A percentile compares a stretch with the other conserved stretches of the same genome.
phyloP scores from a whole-genome alignment of 2,329 filamentous ascomycete genomes.

The Didymellaceae sp. region DNA sequence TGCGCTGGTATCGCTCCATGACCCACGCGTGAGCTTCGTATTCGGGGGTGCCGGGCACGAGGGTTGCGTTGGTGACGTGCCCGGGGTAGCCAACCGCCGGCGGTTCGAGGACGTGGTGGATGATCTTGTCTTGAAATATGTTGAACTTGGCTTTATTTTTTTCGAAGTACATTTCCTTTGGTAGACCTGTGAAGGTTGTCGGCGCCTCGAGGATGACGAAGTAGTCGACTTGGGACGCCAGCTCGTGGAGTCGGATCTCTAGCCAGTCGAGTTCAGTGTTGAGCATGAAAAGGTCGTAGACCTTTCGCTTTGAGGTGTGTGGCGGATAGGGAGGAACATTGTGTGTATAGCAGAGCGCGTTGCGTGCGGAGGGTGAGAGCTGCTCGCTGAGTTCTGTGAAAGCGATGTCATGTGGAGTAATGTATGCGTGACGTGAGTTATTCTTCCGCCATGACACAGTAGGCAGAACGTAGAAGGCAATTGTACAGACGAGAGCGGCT shows the following conservation, averaged over 20 bases:
- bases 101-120: constrained; percentile 62
- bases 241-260: constrained; percentile 67
- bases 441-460: neutral
- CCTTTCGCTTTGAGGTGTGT: constrained; percentile 46
- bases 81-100: constrained; percentile 29
- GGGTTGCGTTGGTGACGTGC: constrained; percentile 45
- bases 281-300: constrained; percentile 69
- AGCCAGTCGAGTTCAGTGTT: constrained; percentile 71
- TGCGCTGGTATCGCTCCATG: constrained; percentile 61
- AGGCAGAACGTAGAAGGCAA: neutral
- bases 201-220: constrained; percentile 68
- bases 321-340: constrained; percentile 1
- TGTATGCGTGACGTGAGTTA: neutral
- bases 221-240: constrained; percentile 66
- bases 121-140: constrained; percentile 65
- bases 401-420: constrained; percentile 3
- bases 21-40: constrained; percentile 50
- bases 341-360: constrained; percentile 11
- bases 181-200: constrained; percentile 63
- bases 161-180: constrained; percentile 62
- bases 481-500: neutral
- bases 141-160: constrained; percentile 61
- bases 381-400: neutral
- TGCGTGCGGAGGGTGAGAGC: constrained; percentile 1
- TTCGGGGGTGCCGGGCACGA: constrained; percentile 9